Percentiles rank a stretch among this genome's conserved stretches.
phyloP scores from a whole-genome alignment of 768 basidiomycete genomes.

The Solioccasus polychromus region DNA sequence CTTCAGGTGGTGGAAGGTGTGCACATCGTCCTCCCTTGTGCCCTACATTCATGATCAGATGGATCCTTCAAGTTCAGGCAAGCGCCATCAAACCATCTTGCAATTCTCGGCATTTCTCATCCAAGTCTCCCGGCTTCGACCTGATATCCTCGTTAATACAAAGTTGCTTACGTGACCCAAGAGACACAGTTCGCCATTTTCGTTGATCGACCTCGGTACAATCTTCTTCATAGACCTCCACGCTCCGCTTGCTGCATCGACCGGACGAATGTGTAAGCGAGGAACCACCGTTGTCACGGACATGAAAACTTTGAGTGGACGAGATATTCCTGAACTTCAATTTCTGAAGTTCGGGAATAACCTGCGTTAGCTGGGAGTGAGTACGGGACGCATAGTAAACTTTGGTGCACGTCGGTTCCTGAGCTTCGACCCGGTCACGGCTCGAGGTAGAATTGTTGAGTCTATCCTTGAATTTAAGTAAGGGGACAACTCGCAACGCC shows the following conservation, averaged over 20 bases:
- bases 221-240: constrained; percentile 20
- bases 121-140: constrained; percentile 62
- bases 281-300: not conserved
- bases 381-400: constrained; percentile 95
- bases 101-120: constrained; percentile 85
- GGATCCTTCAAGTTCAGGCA: not conserved
- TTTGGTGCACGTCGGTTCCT: constrained; percentile 68
- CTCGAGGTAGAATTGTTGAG: constrained; percentile 9
- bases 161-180: constrained; percentile 87
- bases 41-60: constrained; percentile 36
- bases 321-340: constrained; percentile 50
- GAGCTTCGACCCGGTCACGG: constrained; percentile 14
- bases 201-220: constrained; percentile 26
- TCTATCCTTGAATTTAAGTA: constrained; percentile 11
- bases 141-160: constrained; percentile 87
- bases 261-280: not conserved
- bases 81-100: constrained; percentile 49
- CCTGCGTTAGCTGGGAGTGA: constrained; percentile 91
- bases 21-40: constrained; percentile 70
- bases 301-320: constrained; percentile 10
- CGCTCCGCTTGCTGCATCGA: constrained; percentile 20
- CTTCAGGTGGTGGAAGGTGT: constrained; percentile 67
- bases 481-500: too few relatives aligned
- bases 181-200: constrained; percentile 64
- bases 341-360: constrained; percentile 79